Conservation (phyloP, 805 yeast genomes). For the Diddensiella caesifluorescens region DNA sequence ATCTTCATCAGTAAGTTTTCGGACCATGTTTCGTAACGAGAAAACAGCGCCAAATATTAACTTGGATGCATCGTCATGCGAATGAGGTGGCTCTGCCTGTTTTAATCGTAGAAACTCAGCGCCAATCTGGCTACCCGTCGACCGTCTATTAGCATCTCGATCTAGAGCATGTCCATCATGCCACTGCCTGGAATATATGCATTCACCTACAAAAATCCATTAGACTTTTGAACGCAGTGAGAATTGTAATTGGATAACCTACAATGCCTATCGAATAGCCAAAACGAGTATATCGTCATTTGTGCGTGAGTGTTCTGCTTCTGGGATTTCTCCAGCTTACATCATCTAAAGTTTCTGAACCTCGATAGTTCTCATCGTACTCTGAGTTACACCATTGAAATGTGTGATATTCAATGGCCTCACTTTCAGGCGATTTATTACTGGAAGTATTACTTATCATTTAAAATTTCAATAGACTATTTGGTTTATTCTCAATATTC, state of each 20-base stretch:
- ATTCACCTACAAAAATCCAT: conserved; percentile 42
- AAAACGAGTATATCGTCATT: conserved; percentile 76
- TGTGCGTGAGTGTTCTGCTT: too few relatives aligned
- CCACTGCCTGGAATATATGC: conserved; percentile 79
- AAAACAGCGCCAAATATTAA: conserved; percentile 79
- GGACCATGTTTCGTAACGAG: conserved; percentile 70
- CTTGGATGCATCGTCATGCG: conserved; percentile 66
- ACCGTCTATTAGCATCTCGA: conserved; percentile 16
- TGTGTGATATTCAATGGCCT: too few relatives aligned
- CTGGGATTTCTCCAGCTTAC: too few relatives aligned
- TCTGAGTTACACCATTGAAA: too few relatives aligned
- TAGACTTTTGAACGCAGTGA: neutral
- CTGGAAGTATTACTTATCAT: too few relatives aligned
- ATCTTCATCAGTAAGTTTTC: conserved; percentile 42
- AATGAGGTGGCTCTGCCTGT: conserved; percentile 5
- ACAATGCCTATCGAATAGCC: conserved; percentile 90
- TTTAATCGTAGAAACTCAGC: conserved; percentile 1
- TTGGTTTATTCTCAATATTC: too few relatives aligned
- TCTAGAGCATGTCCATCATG: conserved; percentile 39
- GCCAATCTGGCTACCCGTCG: neutral
- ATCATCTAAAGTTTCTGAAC: too few relatives aligned
- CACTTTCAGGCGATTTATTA: too few relatives aligned
- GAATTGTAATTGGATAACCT: conserved; percentile 21
- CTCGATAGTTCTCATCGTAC: too few relatives aligned
- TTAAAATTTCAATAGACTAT: too few relatives aligned